Conservation (phyloP, 2,329 filamentous ascomycete species). For the Colletotrichum navitas region DNA sequence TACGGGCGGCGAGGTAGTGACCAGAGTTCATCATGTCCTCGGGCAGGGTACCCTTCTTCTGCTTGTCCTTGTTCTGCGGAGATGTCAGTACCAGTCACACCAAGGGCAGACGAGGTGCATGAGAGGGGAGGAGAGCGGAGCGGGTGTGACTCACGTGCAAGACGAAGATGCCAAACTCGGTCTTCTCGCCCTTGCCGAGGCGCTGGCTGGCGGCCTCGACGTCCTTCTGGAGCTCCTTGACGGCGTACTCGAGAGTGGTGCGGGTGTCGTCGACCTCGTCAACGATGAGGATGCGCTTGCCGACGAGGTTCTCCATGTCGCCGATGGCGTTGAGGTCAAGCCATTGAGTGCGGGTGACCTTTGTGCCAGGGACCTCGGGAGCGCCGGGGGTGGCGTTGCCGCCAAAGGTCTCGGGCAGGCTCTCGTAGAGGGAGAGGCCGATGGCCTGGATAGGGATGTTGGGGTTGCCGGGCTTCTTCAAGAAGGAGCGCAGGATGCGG, state of each 20-base stretch:
- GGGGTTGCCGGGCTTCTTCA: slow-evolving; percentile 85
- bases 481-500: slow-evolving; percentile 96
- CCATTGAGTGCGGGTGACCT: slow-evolving; percentile 98
- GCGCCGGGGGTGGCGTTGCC: slow-evolving; percentile 60
- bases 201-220: slow-evolving; percentile 84
- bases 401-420: slow-evolving; percentile 71
- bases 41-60: slow-evolving; percentile 90
- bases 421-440: slow-evolving; percentile 96
- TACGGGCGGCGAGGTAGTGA: slow-evolving; percentile 87
- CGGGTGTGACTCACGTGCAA: slow-evolving; percentile 76
- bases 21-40: slow-evolving; percentile 78
- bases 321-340: slow-evolving; percentile 86
- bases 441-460: slow-evolving; percentile 99
- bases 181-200: slow-evolving; percentile 73
- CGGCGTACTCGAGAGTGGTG: slow-evolving; percentile 93
- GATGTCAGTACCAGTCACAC: slow-evolving; percentile 31
- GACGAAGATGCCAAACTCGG: slow-evolving; percentile 94
- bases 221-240: slow-evolving; percentile 94
- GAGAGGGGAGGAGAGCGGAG: rapidly evolving
- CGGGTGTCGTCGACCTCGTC: slow-evolving; percentile 97
- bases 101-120: not conserved
- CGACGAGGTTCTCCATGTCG: slow-evolving; percentile 89
- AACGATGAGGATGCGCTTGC: slow-evolving; percentile 92
- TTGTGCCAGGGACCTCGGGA: slow-evolving; percentile 86
- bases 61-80: slow-evolving; percentile 93